phyloP scores from a whole-genome alignment of 306 rosid genomes.

The Betula pendula region DNA sequence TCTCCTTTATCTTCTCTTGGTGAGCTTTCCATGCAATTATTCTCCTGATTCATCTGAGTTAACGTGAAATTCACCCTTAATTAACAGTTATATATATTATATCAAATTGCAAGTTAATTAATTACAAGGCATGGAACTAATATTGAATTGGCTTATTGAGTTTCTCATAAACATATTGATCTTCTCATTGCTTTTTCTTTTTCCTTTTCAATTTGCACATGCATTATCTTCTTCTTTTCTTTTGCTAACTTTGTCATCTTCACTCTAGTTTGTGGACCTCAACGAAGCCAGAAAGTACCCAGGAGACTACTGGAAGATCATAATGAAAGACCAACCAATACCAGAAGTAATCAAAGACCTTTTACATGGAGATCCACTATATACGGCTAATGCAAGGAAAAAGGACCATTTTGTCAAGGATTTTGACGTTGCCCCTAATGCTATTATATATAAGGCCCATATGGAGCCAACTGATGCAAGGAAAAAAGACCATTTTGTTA shows the following conservation, averaged over 20 bases:
- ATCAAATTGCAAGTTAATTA: not conserved
- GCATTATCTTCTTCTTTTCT: not conserved
- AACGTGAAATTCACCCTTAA: too few relatives aligned
- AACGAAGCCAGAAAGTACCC: conserved; percentile 51
- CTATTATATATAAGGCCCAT: conserved; percentile 51
- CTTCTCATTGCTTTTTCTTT: not conserved
- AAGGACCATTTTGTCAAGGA: conserved; percentile 37
- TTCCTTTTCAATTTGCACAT: not conserved
- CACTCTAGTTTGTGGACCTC: conserved; percentile 36
- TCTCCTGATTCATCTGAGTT: too few relatives aligned
- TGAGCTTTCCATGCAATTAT: conserved; percentile 29
- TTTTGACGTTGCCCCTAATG: conserved; percentile 47
- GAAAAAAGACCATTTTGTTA: conserved; percentile 34
- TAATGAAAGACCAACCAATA: conserved; percentile 60
- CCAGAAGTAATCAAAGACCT: conserved; percentile 60
- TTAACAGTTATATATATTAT: not conserved
- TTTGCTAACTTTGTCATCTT: conserved; percentile 5
- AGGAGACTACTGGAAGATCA: conserved; percentile 61
- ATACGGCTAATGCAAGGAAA: conserved; percentile 21
- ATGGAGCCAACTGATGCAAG: conserved; percentile 20
- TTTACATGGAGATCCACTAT: conserved; percentile 33
- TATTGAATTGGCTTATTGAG: too few relatives aligned
- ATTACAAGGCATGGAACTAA: too few relatives aligned
- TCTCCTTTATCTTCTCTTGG: conserved; percentile 53
- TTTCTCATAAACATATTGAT: not conserved